Conservation (phyloP, 148 eudicot species). For the Silene uniflora region DNA sequence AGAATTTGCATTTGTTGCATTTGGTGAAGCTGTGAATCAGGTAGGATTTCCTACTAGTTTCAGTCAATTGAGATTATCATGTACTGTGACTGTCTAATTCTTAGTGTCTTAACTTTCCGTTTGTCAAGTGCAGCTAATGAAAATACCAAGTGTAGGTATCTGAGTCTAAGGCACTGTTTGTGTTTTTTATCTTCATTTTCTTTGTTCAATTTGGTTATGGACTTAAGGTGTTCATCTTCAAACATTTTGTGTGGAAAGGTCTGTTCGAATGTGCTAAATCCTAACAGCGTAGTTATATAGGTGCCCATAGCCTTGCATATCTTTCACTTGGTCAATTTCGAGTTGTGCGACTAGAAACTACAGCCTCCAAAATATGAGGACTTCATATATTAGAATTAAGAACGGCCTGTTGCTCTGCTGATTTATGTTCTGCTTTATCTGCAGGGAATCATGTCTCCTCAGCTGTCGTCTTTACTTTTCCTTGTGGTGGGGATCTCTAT, state of each 20-base stretch:
- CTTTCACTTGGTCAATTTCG: neutral
- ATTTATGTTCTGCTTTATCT: constrained; percentile 26
- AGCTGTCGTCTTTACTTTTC: constrained; percentile 85
- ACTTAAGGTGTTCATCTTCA: neutral
- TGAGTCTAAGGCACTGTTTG: neutral
- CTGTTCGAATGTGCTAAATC: neutral
- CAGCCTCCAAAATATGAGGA: neutral
- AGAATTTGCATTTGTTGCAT: constrained; percentile 98
- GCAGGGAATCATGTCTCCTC: constrained; percentile 96
- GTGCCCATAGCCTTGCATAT: neutral
- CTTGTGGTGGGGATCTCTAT: constrained; percentile 96
- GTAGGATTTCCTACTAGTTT: constrained; percentile 31
- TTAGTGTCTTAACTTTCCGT: neutral
- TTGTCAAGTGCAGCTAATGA: constrained; percentile 1
- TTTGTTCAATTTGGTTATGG: neutral
- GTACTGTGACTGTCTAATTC: neutral
- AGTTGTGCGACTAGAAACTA: neutral
- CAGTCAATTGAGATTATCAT: neutral
- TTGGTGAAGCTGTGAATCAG: constrained; percentile 99
- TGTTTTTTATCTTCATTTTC: neutral
- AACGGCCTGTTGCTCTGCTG: constrained; percentile 3
- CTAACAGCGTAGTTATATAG: neutral
- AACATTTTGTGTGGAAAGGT: neutral
- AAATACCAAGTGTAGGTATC: neutral
- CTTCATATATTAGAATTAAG: neutral